A percentile compares a stretch with the other conserved stretches of the same genome.
These are phyloP conservation scores for Akanthomyces muscarius DNA, from an alignment of 2,329 filamentous ascomycete genomes.

Conservation along the genomic window DNA sequence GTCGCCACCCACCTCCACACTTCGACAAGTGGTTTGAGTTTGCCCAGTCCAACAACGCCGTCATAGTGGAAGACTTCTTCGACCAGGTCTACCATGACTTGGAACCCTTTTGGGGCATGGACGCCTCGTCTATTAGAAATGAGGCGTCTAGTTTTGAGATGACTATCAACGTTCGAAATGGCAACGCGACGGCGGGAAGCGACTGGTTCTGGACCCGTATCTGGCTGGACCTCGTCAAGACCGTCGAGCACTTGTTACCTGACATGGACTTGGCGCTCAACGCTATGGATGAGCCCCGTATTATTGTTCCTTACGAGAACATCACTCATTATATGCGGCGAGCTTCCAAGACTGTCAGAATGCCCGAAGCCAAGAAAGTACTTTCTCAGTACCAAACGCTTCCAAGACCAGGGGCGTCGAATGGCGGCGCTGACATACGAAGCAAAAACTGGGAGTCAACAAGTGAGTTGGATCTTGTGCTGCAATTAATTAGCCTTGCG, in stretches of 20 bases:
- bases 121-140: constrained; percentile 44
- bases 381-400: constrained; percentile 42
- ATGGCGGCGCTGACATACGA: constrained; percentile 33
- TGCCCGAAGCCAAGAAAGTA: constrained; percentile 43
- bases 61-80: constrained; percentile 61
- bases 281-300: constrained; percentile 61
- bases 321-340: constrained; percentile 51
- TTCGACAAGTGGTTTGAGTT: constrained; percentile 59
- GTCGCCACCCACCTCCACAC: constrained; percentile 59
- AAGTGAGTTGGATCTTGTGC: constrained; percentile 33
- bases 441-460: constrained; percentile 49
- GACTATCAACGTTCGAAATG: constrained; percentile 55
- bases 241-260: constrained; percentile 53
- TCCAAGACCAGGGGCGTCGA: constrained; percentile 30
- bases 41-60: constrained; percentile 46
- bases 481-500: background rate
- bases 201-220: constrained; percentile 58
- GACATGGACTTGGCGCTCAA: constrained; percentile 68
- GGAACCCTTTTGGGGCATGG: constrained; percentile 53
- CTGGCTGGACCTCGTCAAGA: constrained; percentile 51
- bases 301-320: constrained; percentile 61
- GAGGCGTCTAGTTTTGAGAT: constrained; percentile 55
- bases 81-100: constrained; percentile 61
- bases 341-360: constrained; percentile 44
- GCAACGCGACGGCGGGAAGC: constrained; percentile 46